A percentile compares a stretch with the other conserved stretches of the same genome.
phyloP scores from a whole-genome alignment of 805 yeast species.

The Metschnikowia proteae region DNA sequence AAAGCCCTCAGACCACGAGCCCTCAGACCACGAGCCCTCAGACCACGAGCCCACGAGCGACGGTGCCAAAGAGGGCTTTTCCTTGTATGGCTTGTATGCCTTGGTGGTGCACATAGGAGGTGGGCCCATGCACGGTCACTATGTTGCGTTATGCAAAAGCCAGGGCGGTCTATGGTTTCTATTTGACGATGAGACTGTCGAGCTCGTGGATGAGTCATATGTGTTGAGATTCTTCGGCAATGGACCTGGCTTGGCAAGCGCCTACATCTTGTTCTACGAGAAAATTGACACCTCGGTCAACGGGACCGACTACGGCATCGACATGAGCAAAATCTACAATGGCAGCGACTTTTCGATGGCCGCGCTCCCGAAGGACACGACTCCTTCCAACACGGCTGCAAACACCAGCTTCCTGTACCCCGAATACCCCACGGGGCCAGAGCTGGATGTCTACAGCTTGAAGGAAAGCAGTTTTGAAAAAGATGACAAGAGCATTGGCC shows the following conservation, averaged over 20 bases:
- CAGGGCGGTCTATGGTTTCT: slow-evolving; percentile 80
- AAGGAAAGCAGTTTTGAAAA: slow-evolving; percentile 2
- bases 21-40: not conserved
- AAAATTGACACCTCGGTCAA: slow-evolving; percentile 39
- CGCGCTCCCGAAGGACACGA: slow-evolving; percentile 3
- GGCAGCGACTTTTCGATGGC: slow-evolving; percentile 30
- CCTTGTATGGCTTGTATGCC: slow-evolving; percentile 73
- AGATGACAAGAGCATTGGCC: slow-evolving; percentile 4
- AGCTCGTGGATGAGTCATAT: slow-evolving; percentile 75
- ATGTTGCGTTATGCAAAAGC: slow-evolving; percentile 80
- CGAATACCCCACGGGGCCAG: slow-evolving; percentile 1
- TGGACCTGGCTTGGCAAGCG: slow-evolving; percentile 82
- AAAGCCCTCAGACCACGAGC: not conserved
- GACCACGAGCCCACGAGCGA: not conserved
- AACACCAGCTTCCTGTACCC: not conserved
- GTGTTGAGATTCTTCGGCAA: slow-evolving; percentile 87
- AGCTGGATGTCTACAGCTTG: slow-evolving; percentile 1
- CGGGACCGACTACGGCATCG: slow-evolving; percentile 44
- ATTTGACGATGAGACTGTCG: slow-evolving; percentile 95
- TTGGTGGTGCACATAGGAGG: slow-evolving; percentile 95
- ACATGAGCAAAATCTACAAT: slow-evolving; percentile 76
- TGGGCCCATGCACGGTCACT: slow-evolving; percentile 97
- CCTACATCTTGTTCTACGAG: slow-evolving; percentile 82
- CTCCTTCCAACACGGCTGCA: not conserved
- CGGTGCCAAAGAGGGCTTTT: slow-evolving; percentile 14